Percentiles rank a stretch among this genome's conserved stretches.
Conservation (phyloP, 2,329 filamentous ascomycete species). For the Bipolaris victoriae region DNA sequence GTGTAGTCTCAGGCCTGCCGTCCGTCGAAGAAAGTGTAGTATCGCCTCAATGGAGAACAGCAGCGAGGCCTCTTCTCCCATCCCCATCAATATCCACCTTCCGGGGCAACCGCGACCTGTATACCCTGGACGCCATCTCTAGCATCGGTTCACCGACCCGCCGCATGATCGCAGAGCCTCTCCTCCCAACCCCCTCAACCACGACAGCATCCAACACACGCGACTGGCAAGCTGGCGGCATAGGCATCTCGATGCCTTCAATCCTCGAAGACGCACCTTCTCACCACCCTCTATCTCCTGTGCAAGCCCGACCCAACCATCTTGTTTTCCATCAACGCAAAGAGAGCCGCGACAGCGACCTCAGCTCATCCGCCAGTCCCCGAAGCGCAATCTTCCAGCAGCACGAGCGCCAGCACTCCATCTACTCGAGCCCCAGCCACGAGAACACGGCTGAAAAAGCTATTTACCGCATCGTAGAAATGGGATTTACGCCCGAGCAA, state of each 20-base stretch:
- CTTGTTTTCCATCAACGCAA: constrained; percentile 1
- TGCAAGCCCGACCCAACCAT: constrained; percentile 11
- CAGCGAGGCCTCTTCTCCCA: constrained; percentile 41
- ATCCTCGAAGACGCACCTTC: constrained; percentile 37
- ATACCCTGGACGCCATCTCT: constrained; percentile 5
- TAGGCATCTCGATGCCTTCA: constrained; percentile 40
- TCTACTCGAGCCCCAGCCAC: constrained; percentile 43
- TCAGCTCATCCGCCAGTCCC: constrained; percentile 11
- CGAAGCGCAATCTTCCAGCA: constrained; percentile 32
- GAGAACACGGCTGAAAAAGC: constrained; percentile 64
- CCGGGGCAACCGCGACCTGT: constrained; percentile 28
- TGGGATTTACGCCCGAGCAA: constrained; percentile 63
- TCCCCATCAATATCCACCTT: constrained; percentile 39
- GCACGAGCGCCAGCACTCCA: constrained; percentile 41
- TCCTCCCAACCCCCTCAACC: constrained; percentile 41
- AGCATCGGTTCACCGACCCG: constrained; percentile 15
- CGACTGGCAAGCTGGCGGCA: constrained; percentile 30
- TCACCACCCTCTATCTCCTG: constrained; percentile 17
- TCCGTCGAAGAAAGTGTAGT: constrained; percentile 32
- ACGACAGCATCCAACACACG: constrained; percentile 34
- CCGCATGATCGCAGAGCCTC: constrained; percentile 32
- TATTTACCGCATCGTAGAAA: constrained; percentile 63
- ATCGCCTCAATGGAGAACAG: constrained; percentile 25
- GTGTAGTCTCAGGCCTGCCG: constrained; percentile 31
- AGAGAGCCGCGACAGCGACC: constrained; percentile 7